Evolutionary conservation across 352 stramenopile species (phyloP), one percentile per base, ranked within the genome.

Genomic region (Saprolegnia parasitica): DNA sequence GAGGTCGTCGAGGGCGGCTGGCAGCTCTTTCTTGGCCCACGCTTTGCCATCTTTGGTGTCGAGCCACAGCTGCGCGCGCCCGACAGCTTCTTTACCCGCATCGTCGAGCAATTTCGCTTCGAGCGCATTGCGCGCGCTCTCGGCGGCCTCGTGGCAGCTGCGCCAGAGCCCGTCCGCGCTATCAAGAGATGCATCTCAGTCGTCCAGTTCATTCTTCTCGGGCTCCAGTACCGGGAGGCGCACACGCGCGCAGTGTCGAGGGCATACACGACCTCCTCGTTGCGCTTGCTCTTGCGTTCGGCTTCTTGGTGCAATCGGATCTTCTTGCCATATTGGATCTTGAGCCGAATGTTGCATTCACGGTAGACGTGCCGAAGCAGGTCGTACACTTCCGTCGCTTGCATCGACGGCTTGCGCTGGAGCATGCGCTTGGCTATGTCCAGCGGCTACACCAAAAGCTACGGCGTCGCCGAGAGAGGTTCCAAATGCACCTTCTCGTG

Each of bases 31-130:
- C 74, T 89, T 90, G 10, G 87, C 24, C 47, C 78, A 89, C 32
- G 56, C 65, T 56, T 88, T 86, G 52, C 80, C 84, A 0, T 90
- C 81, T 52, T 88, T 90, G 4, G 77, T 78, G 20, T 86, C 77
- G 6, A 92, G 73, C 82, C 81, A 90, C n/a, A 84, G 63, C 10
- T 76, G 67, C 23, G 80, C 80, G 6, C 58, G 52, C 10, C 66
- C 37, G 0, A 60, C 39, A 0, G 78, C 78, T 6, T 58, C 52
- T 4, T 82, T 58, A 0, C 23, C 68, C 9, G 71, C 72, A 4
- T 56, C 47, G 0, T 58, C 60, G 9, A 79, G 73, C 46, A 79
- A 37, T n/a, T 75, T 72, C 8, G 72, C 52, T 68, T 90, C 82
- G 4, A 75, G 71, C 0, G 68, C 52, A 32, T 78, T 76, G 15